Conservation (phyloP, 768 basidiomycete species). For the Collybiopsis luxurians region DNA sequence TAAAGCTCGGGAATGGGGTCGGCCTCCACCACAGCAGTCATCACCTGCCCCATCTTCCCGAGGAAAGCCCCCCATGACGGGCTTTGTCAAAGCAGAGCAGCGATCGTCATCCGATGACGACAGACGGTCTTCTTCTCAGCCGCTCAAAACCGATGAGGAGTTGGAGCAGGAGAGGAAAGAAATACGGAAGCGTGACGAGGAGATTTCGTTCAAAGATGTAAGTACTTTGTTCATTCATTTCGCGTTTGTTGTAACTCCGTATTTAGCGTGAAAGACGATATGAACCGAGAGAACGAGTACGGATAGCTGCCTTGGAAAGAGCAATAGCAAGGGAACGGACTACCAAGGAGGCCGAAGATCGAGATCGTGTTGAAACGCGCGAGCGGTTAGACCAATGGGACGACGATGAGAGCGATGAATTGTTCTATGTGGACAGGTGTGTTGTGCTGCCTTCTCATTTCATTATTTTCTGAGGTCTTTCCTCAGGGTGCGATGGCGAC, state of each 20-base stretch:
- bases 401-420: constrained; percentile 89
- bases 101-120: constrained; percentile 25
- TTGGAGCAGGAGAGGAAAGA: constrained; percentile 81
- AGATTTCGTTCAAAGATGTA: constrained; percentile 84
- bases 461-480: neutral
- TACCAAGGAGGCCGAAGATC: constrained; percentile 74
- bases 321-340: constrained; percentile 70
- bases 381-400: constrained; percentile 86
- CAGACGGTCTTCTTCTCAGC: constrained; percentile 30
- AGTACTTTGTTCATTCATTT: constrained; percentile 27
- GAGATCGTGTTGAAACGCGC: constrained; percentile 77
- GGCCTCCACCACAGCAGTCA: constrained; percentile 43
- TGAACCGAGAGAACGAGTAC: constrained; percentile 82
- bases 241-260: neutral
- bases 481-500: constrained; percentile 80
- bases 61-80: constrained; percentile 58
- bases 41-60: constrained; percentile 60
- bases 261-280: constrained; percentile 89
- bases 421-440: constrained; percentile 90
- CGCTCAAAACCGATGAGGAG: constrained; percentile 81
- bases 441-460: constrained; percentile 16
- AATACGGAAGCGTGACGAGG: constrained; percentile 72
- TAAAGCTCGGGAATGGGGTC: constrained; percentile 79
- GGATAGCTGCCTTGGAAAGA: constrained; percentile 76
- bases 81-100: constrained; percentile 76